Percentiles rank a stretch among this genome's conserved stretches.
phyloP scores from a whole-genome alignment of 805 yeast species.

The Candida koratica region DNA sequence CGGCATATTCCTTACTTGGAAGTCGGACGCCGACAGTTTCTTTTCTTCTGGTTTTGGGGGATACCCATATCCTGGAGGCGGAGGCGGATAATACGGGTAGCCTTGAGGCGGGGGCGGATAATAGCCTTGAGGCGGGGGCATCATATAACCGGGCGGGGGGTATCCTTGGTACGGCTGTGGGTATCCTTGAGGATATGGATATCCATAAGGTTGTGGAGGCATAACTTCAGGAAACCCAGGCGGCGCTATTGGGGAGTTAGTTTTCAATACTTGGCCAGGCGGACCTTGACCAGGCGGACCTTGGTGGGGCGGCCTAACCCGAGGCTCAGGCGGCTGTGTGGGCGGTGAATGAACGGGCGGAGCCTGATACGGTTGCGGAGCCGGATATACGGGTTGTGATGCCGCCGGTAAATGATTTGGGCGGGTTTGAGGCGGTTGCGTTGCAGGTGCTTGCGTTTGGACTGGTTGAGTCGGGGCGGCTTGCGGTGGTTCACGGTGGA shows the following conservation, averaged over 20 bases:
- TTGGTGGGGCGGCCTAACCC: not conserved
- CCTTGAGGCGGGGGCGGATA: constrained; percentile 17
- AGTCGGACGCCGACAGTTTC: constrained; percentile 32
- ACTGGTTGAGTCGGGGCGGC: not conserved
- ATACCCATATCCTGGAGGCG: constrained; percentile 1
- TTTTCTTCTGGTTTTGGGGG: constrained; percentile 1
- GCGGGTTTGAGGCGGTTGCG: not conserved
- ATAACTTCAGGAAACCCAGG: too few relatives aligned
- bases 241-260: constrained; percentile 4
- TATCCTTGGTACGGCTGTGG: constrained; percentile 10
- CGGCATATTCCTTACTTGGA: constrained; percentile 46
- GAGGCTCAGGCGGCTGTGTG: not conserved
- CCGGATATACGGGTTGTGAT: not conserved
- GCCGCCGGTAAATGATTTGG: not conserved
- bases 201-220: constrained; percentile 1
- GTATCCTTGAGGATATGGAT: constrained; percentile 5
- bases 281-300: not conserved
- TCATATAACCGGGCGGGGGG: constrained; percentile 12
- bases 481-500: not conserved
- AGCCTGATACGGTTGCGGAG: constrained; percentile 5
- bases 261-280: not conserved
- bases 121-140: constrained; percentile 17
- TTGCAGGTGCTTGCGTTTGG: not conserved
- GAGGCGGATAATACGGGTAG: constrained; percentile 3
- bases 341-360: not conserved